These are phyloP conservation scores for Alnus glutinosa DNA, from an alignment of 306 rosid genomes.

Conservation along the genomic window DNA sequence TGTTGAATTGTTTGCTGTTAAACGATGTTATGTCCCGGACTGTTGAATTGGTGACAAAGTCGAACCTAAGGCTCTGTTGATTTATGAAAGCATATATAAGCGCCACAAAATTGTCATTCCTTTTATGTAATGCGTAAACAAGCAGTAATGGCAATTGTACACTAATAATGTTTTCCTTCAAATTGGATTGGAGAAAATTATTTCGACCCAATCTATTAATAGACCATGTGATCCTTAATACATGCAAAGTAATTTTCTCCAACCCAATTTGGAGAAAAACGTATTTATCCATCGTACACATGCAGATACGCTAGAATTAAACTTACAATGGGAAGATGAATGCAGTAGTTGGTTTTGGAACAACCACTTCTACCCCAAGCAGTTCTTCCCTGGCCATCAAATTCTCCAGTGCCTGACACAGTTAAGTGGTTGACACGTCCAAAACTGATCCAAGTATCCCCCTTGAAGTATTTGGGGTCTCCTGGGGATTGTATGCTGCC, in stretches of 20 bases:
- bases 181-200: no score
- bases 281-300: no score
- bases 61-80: constrained; percentile 39
- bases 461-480: not conserved
- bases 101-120: not conserved
- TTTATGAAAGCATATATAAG: not conserved
- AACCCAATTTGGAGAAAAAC: no score
- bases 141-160: no score
- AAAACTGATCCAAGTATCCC: constrained; percentile 42
- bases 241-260: no score
- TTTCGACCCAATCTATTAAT: no score
- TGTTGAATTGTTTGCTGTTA: constrained; percentile 48
- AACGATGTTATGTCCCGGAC: constrained; percentile 29
- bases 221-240: no score
- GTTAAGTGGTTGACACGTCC: constrained; percentile 28
- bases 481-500: constrained; percentile 44
- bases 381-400: constrained; percentile 48
- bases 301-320: not conserved
- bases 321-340: constrained; percentile 32
- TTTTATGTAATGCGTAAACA: not conserved
- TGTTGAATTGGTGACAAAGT: constrained; percentile 31
- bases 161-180: no score
- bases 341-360: constrained; percentile 20
- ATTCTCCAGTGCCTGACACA: constrained; percentile 45
- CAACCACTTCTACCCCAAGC: constrained; percentile 43